Evolutionary conservation across 768 basidiomycete species (phyloP).

Genomic region (Kwoniella sp.): DNA sequence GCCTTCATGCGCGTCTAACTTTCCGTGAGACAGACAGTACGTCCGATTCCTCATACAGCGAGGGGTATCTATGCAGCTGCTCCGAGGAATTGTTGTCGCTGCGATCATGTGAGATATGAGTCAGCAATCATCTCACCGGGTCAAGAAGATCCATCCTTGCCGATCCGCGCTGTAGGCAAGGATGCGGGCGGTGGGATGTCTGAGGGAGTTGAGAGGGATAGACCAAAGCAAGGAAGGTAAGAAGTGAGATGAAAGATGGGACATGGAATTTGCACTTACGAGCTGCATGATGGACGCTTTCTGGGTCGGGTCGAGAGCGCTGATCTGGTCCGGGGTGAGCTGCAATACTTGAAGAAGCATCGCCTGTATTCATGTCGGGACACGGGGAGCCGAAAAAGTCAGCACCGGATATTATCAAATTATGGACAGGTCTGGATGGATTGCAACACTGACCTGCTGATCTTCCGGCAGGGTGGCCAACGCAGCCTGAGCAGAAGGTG

Average conservation of each 20-base stretch:
- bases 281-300: constrained; percentile 77
- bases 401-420: constrained; percentile 26
- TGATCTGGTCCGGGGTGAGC: constrained; percentile 80
- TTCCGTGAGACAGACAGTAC: too few relatives aligned
- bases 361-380: not conserved
- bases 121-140: not conserved
- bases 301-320: constrained; percentile 74
- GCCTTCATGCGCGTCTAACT: too few relatives aligned
- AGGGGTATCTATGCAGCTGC: constrained; percentile 17
- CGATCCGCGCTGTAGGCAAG: too few relatives aligned
- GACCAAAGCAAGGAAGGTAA: not conserved
- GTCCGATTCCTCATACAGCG: too few relatives aligned
- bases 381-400: constrained; percentile 27
- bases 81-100: constrained; percentile 52
- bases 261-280: constrained; percentile 60
- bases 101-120: not conserved
- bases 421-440: not conserved
- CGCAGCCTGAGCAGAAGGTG: constrained; percentile 35
- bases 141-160: too few relatives aligned
- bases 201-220: too few relatives aligned
- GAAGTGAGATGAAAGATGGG: not conserved
- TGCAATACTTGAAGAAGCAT: constrained; percentile 86
- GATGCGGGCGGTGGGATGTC: too few relatives aligned
- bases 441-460: constrained; percentile 44
- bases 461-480: constrained; percentile 49